These are phyloP conservation scores for Microdochium bolleyi DNA, from an alignment of 2,329 filamentous ascomycete species.

Conservation along the genomic window DNA sequence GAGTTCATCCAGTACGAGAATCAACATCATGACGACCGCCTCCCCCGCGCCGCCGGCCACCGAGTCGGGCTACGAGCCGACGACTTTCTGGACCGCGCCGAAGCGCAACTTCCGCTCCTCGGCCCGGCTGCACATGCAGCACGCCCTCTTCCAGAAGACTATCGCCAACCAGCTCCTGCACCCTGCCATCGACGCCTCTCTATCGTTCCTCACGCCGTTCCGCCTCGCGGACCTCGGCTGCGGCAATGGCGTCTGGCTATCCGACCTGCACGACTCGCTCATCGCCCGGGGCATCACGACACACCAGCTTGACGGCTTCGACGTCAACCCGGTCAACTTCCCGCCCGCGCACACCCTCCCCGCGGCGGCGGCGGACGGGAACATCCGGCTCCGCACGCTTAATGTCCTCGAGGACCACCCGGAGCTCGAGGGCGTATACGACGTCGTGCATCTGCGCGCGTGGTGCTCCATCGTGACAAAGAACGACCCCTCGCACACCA, in stretches of 20 bases:
- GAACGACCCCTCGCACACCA: constrained; percentile 4
- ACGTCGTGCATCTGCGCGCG: constrained; percentile 13
- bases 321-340: constrained; percentile 13
- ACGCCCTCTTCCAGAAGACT: constrained; percentile 15
- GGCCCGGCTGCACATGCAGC: constrained; percentile 15
- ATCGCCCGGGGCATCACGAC: constrained; percentile 2
- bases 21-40: too few species aligned
- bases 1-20: too few species aligned
- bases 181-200: constrained; percentile 4
- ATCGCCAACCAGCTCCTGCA: constrained; percentile 11
- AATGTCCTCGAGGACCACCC: constrained; percentile 9
- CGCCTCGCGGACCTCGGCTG: constrained; percentile 15
- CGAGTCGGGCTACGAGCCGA: background rate
- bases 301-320: constrained; percentile 11
- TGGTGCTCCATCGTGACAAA: constrained; percentile 9
- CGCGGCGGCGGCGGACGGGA: too few species aligned
- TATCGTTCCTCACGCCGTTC: constrained; percentile 1
- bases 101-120: constrained; percentile 13
- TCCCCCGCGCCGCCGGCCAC: too few species aligned
- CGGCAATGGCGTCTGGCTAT: constrained; percentile 15
- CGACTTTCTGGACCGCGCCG: constrained; percentile 10
- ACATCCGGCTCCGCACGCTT: constrained; percentile 8
- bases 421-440: constrained; percentile 9
- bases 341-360: constrained; percentile 8
- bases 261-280: constrained; percentile 9